Base-by-base conservation (phyloP, 768 basidiomycete species). In the Pisolithus marmoratus region DNA sequence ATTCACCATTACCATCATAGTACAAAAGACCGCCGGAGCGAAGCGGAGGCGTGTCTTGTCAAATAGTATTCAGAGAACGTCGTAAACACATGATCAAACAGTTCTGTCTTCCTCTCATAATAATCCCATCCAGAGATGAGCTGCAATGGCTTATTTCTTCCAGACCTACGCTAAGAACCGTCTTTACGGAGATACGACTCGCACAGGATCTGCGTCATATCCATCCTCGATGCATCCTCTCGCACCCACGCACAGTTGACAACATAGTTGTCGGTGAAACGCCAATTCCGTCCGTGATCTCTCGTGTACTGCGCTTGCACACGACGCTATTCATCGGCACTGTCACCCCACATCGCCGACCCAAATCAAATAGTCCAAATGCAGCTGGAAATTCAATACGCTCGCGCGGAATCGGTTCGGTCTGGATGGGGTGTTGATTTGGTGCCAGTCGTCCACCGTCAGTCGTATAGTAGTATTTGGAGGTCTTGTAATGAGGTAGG, bases 61-160 rank as follows among this genome's bases (percentile, higher is more conserved):
- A 98, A 76, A n/a, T n/a, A n/a, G 66, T 88, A 99, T 72, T 99
- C 92, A 0, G 91, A 91, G 69, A 99, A 99, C 71, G 92, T 94
- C 0, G 96, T 86, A 72, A 93, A 92, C 49, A 99, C 85, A 40
- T 83, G 75, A 44, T 90, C 81, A 61, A 98, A 99, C 20, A 96
- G 66, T 63, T 80, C 87, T 54, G 73, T 82, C 74, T 83, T 87
- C 55, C 76, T 81, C 45, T 56, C 57, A 64, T 83, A 97, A 72
- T 82, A 97, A 50, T 83, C 74, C 11, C 74, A 66, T 0, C 96
- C 95, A 12, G 82, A 80, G 23, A 94, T 77, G 41, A 98, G 74
- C 65, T 94, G 80, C 49, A 97, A 62, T 15, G 88, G 82, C 61
- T 90, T 90, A 0, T 68, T 65, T 50, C 68, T 65, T 8, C 57